A percentile compares a stretch with the other conserved stretches of the same genome.
Conservation (phyloP, 768 basidiomycete genomes). For the Amanita phalloides region DNA sequence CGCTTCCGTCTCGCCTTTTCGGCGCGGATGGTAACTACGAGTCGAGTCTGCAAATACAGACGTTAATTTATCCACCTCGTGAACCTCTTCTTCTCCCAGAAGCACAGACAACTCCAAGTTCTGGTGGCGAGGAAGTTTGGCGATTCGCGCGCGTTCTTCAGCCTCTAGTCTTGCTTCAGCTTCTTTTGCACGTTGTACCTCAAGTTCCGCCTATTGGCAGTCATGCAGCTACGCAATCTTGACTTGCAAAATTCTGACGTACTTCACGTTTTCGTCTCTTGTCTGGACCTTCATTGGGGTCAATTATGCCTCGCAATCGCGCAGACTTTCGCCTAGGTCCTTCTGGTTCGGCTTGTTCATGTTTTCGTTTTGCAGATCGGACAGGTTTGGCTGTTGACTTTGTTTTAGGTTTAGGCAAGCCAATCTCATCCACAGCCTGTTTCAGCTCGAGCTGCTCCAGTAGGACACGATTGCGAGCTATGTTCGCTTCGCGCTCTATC, state of each 20-base stretch:
- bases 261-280: constrained; percentile 63
- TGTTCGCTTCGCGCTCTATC: constrained; percentile 68
- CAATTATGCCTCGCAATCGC: constrained; percentile 36
- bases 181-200: constrained; percentile 36
- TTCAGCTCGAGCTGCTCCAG: constrained; percentile 63
- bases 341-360: constrained; percentile 29
- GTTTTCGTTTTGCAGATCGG: constrained; percentile 47
- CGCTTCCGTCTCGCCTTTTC: constrained; percentile 34
- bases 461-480: constrained; percentile 68
- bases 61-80: constrained; percentile 37
- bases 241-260: constrained; percentile 8
- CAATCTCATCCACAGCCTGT: constrained; percentile 39
- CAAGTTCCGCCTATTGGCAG: constrained; percentile 34
- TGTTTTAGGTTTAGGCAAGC: constrained; percentile 31
- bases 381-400: constrained; percentile 44
- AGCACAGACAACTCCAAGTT: constrained; percentile 52
- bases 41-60: constrained; percentile 30
- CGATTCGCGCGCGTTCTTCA: constrained; percentile 50
- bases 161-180: constrained; percentile 52
- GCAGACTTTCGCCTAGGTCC: constrained; percentile 58
- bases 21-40: constrained; percentile 24
- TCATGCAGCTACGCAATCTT: not conserved
- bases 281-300: constrained; percentile 55
- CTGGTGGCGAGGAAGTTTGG: constrained; percentile 59
- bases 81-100: constrained; percentile 36